Conservation (phyloP, 345 rosid species). For the Rhizophora mangle region DNA sequence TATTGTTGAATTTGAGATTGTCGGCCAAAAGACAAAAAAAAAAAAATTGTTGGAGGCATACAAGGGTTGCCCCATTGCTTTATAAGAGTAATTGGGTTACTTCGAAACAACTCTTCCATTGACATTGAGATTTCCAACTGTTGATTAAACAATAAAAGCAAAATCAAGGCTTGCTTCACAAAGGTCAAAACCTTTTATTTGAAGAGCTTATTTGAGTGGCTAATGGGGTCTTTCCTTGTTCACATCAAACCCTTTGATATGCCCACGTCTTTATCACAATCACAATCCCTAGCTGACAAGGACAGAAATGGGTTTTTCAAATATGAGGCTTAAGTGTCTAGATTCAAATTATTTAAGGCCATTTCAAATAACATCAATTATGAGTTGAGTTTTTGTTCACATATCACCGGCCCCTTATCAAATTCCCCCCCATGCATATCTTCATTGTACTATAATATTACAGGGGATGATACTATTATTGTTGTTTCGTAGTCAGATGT, state of each 20-base stretch:
- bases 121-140: not conserved
- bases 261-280: too few species aligned
- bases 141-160: not conserved
- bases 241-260: too few species aligned
- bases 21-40: conserved; percentile 15
- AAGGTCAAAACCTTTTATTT: not conserved
- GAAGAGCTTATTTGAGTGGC: not conserved
- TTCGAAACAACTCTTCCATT: conserved; percentile 13
- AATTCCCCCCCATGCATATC: not conserved
- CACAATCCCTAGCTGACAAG: too few species aligned
- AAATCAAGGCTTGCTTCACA: conserved; percentile 19
- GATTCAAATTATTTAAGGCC: not conserved
- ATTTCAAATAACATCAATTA: not conserved
- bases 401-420: not conserved
- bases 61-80: conserved; percentile 4
- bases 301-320: too few species aligned
- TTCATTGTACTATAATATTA: not conserved
- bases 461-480: not conserved
- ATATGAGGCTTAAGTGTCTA: not conserved
- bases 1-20: not conserved
- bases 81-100: not conserved
- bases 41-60: not conserved
- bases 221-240: too few species aligned
- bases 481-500: not conserved
- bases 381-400: not conserved